phyloP scores from a whole-genome alignment of 2,329 filamentous ascomycete species.

The Calonectria montana region DNA sequence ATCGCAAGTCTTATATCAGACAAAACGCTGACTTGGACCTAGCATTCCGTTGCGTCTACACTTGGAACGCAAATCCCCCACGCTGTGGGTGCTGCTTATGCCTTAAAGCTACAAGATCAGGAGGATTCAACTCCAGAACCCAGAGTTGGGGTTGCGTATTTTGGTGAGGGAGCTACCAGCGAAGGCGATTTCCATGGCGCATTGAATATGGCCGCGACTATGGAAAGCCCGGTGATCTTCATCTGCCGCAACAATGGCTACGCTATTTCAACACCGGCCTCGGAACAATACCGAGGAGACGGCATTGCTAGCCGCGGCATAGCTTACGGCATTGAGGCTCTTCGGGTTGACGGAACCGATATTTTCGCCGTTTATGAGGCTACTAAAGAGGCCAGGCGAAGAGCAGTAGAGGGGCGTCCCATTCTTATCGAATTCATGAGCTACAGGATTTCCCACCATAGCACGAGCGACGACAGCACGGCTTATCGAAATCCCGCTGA shows the following conservation, averaged over 20 bases:
- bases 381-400: conserved; percentile 75
- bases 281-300: conserved; percentile 87
- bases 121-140: conserved; percentile 71
- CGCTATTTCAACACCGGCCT: conserved; percentile 83
- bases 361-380: conserved; percentile 84
- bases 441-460: conserved; percentile 28
- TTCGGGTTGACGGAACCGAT: conserved; percentile 87
- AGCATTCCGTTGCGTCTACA: conserved; percentile 82
- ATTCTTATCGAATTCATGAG: conserved; percentile 29
- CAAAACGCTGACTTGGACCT: too few species aligned
- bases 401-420: conserved; percentile 14
- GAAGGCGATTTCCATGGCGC: conserved; percentile 90
- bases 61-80: conserved; percentile 87
- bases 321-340: conserved; percentile 86
- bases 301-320: conserved; percentile 83
- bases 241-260: conserved; percentile 90
- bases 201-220: conserved; percentile 84
- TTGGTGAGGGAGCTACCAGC: conserved; percentile 85
- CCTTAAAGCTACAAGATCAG: conserved; percentile 78
- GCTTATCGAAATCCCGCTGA: conserved; percentile 19
- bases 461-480: conserved; percentile 27
- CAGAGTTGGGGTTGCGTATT: conserved; percentile 81
- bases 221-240: conserved; percentile 82
- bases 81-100: conserved; percentile 82
- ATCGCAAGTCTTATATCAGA: too few species aligned